Conservation (phyloP, 2,329 filamentous ascomycete species). For the Aspergillus piperis region DNA sequence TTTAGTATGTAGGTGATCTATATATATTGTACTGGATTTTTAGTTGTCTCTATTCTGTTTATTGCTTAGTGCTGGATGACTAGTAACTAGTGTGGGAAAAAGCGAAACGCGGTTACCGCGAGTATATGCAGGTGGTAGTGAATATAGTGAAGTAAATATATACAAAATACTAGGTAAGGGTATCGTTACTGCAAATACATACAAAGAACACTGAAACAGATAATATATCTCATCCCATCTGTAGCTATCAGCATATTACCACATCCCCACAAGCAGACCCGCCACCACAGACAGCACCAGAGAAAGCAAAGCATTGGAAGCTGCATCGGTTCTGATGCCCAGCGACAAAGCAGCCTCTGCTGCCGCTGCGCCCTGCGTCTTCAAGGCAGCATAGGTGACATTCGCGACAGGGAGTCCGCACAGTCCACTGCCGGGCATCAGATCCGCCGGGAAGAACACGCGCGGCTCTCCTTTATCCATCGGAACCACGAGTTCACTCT, state of each 20-base stretch:
- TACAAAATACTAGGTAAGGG: too few relatives aligned
- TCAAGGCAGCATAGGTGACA: neutral
- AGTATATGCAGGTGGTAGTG: too few relatives aligned
- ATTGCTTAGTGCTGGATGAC: too few relatives aligned
- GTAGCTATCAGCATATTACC: neutral
- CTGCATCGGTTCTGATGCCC: neutral
- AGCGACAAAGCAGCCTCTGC: neutral
- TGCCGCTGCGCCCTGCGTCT: neutral
- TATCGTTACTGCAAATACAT: neutral
- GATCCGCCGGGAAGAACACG: constrained; percentile 30
- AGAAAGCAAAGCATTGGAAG: neutral
- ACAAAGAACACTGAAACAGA: neutral
- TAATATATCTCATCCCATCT: neutral
- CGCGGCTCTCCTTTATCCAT: constrained; percentile 36
- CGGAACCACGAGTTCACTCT: constrained; percentile 26
- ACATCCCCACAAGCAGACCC: neutral
- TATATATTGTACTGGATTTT: too few relatives aligned
- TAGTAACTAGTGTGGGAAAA: too few relatives aligned
- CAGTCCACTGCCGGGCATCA: constrained; percentile 35
- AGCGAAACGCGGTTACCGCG: too few relatives aligned
- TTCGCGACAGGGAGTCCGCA: constrained; percentile 22
- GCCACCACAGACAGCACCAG: neutral
- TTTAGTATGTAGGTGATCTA: too few relatives aligned
- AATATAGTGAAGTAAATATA: too few relatives aligned
- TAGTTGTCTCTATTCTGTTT: too few relatives aligned